Percentiles rank a stretch among this genome's conserved stretches.
phyloP scores from a whole-genome alignment of 768 basidiomycete genomes.

The Lactarius quietus region DNA sequence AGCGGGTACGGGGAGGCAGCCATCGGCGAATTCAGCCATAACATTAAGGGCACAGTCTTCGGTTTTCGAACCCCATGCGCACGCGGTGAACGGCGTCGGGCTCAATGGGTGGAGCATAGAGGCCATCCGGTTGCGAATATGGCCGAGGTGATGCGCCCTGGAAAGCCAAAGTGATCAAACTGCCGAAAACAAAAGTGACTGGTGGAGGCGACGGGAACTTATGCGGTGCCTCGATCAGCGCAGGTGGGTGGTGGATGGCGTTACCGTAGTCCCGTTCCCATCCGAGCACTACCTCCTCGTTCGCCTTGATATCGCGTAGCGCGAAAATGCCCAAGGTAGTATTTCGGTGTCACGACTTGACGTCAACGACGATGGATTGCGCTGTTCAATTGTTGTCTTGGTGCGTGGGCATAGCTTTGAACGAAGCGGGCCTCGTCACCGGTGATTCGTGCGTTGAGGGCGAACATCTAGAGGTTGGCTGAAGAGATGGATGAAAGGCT shows the following conservation, averaged over 20 bases:
- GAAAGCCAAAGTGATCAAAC: conserved; percentile 7
- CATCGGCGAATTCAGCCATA: conserved; percentile 64
- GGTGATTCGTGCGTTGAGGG: conserved; percentile 72
- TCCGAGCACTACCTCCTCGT: conserved; percentile 84
- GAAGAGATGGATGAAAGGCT: conserved; percentile 76
- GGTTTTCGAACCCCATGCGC: conserved; percentile 64
- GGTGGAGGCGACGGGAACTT: conserved; percentile 51
- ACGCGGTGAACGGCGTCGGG: conserved; percentile 69
- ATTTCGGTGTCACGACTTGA: conserved; percentile 34
- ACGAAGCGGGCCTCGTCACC: conserved; percentile 61
- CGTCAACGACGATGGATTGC: conserved; percentile 14
- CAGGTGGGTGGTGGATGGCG: conserved; percentile 74
- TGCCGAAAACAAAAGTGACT: neutral
- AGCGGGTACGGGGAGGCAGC: conserved; percentile 31
- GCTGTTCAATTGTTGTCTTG: conserved; percentile 28
- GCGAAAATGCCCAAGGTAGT: conserved; percentile 81
- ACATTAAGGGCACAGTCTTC: conserved; percentile 59
- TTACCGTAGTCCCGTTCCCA: conserved; percentile 99
- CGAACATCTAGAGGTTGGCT: conserved; percentile 73
- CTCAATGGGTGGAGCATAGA: conserved; percentile 66
- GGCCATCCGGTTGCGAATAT: conserved; percentile 61
- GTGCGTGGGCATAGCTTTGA: conserved; percentile 39
- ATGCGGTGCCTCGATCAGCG: conserved; percentile 54
- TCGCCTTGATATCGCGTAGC: conserved; percentile 61
- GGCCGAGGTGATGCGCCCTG: conserved; percentile 47